Base-by-base conservation (phyloP, 1,139 yeast genomes). In the Candida pseudocylindracea region DNA sequence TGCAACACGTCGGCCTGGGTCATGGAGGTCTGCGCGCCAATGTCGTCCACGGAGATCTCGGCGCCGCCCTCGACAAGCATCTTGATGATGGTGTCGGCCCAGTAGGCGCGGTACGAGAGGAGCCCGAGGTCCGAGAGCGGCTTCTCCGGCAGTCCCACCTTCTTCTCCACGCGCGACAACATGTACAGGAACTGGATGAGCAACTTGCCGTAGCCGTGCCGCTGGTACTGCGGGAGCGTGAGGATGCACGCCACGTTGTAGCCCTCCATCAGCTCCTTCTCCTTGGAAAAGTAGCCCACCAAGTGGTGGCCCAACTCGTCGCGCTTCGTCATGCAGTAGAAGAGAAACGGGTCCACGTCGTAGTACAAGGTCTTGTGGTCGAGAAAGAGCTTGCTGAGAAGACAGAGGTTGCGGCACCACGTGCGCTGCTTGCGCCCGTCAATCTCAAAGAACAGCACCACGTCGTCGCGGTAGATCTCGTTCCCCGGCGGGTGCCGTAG, bases 401-500 rank as follows among this genome's bases (percentile, higher is more conserved):
- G 57, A 59, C 96, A 88, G 38, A 91, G 59, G 49, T 88, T 91
- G 41, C 98, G 68, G 52, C 98, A 88, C 95, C 96, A 88, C 0
- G 93, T 76, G 37, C 96, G 60, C 52, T 88, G 98, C 42, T 79
- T 76, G 37, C 95, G 62, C 6, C 98, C 99, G 49, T 88, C 99
- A 38, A 88, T 83, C 50, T 88, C 99, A 63, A 88, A 88, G 48
- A 88, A 85, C 29, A 60, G 67, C 41, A 55, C 73, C 40, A 66
- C 63, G 11, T 68, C 80, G 49, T 91, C 98, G 35, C 98, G 60
- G 50, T 88, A 88, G 12, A 88, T 85, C 48, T 88, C 98, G 53
- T 88, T 88, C 0, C 99, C 99, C 0, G 99, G 98, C 1, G 99
- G 99, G 45, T 88, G 96, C 43, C 74, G 71, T 54, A 75, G 58